These are phyloP conservation scores for Polyplosphaeria fusca DNA, from an alignment of 495 filamentous ascomycete genomes.

Conservation along the genomic window DNA sequence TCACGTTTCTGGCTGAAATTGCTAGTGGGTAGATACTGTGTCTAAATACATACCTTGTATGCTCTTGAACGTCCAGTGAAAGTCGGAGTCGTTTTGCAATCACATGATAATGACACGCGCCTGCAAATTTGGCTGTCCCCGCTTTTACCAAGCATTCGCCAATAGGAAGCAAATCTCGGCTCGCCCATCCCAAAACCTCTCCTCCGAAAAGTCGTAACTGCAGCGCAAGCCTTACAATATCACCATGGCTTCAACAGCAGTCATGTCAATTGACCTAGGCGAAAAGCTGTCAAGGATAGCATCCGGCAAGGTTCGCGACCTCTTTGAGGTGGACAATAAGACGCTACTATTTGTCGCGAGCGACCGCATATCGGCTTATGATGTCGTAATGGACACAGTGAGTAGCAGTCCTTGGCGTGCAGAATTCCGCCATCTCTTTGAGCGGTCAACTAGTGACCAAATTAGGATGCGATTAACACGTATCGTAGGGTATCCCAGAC, in stretches of 20 bases:
- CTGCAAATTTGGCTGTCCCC: no score
- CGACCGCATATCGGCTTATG: constrained; percentile 92
- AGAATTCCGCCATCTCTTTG: not conserved
- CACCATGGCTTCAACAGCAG: constrained; percentile 44
- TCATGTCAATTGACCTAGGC: constrained; percentile 54
- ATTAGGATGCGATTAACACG: not conserved
- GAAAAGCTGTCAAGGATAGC: constrained; percentile 56
- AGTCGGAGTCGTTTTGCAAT: no score
- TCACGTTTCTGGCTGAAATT: no score
- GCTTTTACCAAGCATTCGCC: no score
- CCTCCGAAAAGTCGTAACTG: no score
- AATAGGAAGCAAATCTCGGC: no score
- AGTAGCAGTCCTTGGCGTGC: not conserved
- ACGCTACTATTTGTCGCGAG: constrained; percentile 85
- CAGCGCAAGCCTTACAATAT: no score
- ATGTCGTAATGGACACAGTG: constrained; percentile 87
- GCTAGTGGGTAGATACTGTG: no score
- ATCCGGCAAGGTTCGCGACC: constrained; percentile 76
- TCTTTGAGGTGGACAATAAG: constrained; percentile 71
- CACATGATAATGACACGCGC: no score
- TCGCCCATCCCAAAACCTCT: no score
- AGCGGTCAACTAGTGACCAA: not conserved
- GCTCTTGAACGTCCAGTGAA: no score
- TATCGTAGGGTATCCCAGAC: constrained; percentile 65
- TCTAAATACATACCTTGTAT: no score